Conservation (phyloP, 1,139 yeast species). For the Blastobotrys arbuscula region DNA sequence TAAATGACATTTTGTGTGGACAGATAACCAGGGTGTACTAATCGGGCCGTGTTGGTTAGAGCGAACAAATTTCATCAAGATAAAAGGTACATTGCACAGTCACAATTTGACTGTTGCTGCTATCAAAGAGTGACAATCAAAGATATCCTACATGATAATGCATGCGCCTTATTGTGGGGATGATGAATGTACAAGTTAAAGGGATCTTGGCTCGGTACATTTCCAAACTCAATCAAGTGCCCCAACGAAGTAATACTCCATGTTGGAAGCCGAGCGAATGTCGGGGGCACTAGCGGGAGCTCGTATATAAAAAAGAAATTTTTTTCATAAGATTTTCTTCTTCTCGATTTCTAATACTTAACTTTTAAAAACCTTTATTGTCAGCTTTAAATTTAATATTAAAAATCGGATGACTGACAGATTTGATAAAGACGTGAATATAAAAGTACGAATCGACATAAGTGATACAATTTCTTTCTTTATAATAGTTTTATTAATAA, state of each 20-base stretch:
- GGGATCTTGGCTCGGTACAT: conserved; percentile 21
- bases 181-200: conserved; percentile 17
- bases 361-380: too few relatives aligned
- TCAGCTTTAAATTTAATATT: too few relatives aligned
- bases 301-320: too few relatives aligned
- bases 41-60: conserved; percentile 20
- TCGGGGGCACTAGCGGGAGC: too few relatives aligned
- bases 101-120: conserved; percentile 15
- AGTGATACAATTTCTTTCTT: too few relatives aligned
- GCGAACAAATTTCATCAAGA: conserved; percentile 11
- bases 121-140: conserved; percentile 9
- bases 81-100: conserved; percentile 4
- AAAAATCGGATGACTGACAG: too few relatives aligned
- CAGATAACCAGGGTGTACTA: conserved; percentile 22
- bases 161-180: conserved; percentile 20
- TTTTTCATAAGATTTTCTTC: too few relatives aligned
- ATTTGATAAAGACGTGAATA: too few relatives aligned
- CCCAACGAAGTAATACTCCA: conserved; percentile 9
- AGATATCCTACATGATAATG: conserved; percentile 16
- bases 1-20: conserved; percentile 17
- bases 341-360: too few relatives aligned
- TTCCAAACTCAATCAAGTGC: conserved; percentile 11
- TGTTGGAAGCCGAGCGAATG: too few relatives aligned
- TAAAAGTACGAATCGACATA: too few relatives aligned
- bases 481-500: too few relatives aligned